These are phyloP conservation scores for Aegilops sharonensis DNA, from an alignment of 176 grass and related monocot genomes.

Conservation along the genomic window DNA sequence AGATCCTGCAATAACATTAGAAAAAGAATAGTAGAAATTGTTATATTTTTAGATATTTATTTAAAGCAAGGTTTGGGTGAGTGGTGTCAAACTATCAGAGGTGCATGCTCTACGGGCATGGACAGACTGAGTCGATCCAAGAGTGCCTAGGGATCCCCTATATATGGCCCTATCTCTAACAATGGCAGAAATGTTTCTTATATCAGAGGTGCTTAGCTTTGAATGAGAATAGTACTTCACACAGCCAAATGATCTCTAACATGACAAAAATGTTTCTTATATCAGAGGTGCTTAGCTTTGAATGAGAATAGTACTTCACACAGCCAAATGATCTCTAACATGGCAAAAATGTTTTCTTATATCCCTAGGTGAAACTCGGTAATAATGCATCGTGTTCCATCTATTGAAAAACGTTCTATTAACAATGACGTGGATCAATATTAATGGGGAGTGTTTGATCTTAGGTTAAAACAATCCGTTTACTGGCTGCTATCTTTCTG, in stretches of 20 bases:
- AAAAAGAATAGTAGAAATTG: too few relatives aligned
- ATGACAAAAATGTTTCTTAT: neutral
- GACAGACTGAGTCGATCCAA: too few relatives aligned
- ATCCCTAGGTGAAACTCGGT: conserved; percentile 49
- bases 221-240: conserved; percentile 19
- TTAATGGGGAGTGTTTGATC: neutral
- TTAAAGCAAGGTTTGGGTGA: too few relatives aligned
- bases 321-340: conserved; percentile 56
- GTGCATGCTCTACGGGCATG: too few relatives aligned
- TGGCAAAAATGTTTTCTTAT: conserved; percentile 49
- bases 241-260: conserved; percentile 58
- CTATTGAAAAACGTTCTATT: neutral
- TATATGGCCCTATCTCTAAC: too few relatives aligned
- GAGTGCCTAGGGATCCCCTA: too few relatives aligned
- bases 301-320: conserved; percentile 25
- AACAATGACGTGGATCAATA: neutral
- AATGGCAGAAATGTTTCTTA: too few relatives aligned
- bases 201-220: neutral
- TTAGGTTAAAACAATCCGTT: conserved; percentile 30
- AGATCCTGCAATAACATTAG: too few relatives aligned
- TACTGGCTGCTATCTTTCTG: conserved; percentile 32
- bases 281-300: conserved; percentile 1
- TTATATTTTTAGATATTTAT: too few relatives aligned
- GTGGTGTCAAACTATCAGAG: too few relatives aligned
- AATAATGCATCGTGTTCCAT: neutral